Base-by-base conservation (phyloP, 139 green algal genomes). In the Protoeuglena noctilucae region DNA sequence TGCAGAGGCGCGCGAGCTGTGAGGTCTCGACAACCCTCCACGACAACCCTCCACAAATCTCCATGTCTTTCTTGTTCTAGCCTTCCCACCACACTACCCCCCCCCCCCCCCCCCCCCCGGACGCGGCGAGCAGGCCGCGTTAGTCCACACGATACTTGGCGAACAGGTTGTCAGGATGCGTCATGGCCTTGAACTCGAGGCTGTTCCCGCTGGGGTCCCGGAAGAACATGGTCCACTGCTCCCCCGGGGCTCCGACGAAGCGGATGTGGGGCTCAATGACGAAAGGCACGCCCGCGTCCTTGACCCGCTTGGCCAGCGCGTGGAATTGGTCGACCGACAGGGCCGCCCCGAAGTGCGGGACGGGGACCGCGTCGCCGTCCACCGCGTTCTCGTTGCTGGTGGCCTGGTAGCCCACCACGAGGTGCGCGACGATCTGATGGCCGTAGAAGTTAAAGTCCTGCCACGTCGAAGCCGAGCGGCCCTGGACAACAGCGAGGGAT, bases 181-280 rank as follows among this genome's bases (percentile, higher is more conserved):
- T 87, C 81, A 95, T 90, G 4, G 84, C 80, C 69, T 94, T 95
- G 68, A 95, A 95, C 69, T 95, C 86, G 24, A 93, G 68, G 1
- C 74, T 61, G 62, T 93, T 94, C 12, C 82, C 82, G 12, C 47
- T 72, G 39, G 70, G 76, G 56, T 94, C 85, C 31, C 71, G 70
- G 62, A 93, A 84, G 56, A 94, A 94, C 79, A 90, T 89, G 19
- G 81, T 91, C 70, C 62, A 83, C 69, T 92, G 84, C 57, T 71
- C 62, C 1, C 73, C 70, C 2, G 70, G 66, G 48, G 65, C 40
- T 54, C 82, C 82, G 51, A 67, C 2, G 53, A 93, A 93, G 1
- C 83, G 62, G 19, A 89, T 41, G 67, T 93, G 83, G 7, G 86
- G 86, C 60, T 84, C 60, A 1, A 93, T 81, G 1, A 75, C 66